A percentile compares a stretch with the other conserved stretches of the same genome.
Evolutionary conservation across 768 basidiomycete species (phyloP).

Genomic region (Epithele typhae): DNA sequence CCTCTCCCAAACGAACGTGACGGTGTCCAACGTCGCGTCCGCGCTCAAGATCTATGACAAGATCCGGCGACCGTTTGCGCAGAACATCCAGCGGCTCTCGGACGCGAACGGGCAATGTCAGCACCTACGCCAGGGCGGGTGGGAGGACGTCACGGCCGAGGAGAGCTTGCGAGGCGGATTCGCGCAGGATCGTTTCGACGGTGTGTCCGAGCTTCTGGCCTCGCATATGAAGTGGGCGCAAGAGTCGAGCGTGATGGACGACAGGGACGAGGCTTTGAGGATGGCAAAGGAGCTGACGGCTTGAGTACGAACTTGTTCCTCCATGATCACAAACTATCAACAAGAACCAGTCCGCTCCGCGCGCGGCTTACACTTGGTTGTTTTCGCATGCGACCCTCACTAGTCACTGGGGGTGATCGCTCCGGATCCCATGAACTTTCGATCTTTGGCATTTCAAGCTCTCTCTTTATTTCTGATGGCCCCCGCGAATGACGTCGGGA

Average conservation of each 20-base stretch:
- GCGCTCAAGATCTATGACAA: conserved; percentile 3
- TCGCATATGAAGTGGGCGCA: background rate
- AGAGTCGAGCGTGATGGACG: background rate
- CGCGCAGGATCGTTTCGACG: background rate
- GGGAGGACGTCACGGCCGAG: background rate
- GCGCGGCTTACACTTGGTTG: too few species aligned
- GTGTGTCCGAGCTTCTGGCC: background rate
- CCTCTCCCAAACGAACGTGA: background rate
- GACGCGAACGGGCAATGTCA: background rate
- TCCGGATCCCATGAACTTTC: too few species aligned
- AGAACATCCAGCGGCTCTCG: conserved; percentile 11
- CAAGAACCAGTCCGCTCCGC: too few species aligned
- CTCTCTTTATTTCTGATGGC: too few species aligned
- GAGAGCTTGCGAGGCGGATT: background rate
- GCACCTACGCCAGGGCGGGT: background rate
- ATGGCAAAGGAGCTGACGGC: background rate
- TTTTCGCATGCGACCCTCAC: too few species aligned
- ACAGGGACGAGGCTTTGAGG: background rate
- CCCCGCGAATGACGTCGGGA: too few species aligned
- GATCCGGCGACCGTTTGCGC: conserved; percentile 1
- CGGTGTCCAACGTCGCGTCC: background rate
- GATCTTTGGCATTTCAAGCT: too few species aligned
- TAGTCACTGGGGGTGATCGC: too few species aligned
- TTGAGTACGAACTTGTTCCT: too few species aligned
- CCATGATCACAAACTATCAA: too few species aligned